phyloP scores from a whole-genome alignment of 2,329 filamentous ascomycete genomes.

The Setomelanomma holmii region DNA sequence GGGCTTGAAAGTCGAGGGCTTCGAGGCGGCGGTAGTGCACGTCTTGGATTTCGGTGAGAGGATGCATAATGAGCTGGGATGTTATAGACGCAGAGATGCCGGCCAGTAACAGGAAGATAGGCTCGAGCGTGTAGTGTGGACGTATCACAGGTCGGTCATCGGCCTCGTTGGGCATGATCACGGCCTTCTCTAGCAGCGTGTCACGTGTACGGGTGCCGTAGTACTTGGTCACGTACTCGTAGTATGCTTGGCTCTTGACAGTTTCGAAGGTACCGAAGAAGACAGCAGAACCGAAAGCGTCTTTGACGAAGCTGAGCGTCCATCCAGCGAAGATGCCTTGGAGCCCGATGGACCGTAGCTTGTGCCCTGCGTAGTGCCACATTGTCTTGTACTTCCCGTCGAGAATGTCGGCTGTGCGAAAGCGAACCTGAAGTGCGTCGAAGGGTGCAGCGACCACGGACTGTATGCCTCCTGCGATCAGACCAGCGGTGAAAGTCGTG shows the following conservation, averaged over 20 bases:
- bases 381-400: slow-evolving; percentile 68
- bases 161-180: slow-evolving; percentile 26
- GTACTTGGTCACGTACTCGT: slow-evolving; percentile 73
- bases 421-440: slow-evolving; percentile 77
- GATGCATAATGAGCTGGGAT: slow-evolving; percentile 75
- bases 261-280: slow-evolving; percentile 81
- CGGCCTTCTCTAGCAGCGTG: slow-evolving; percentile 30
- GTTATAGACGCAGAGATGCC: slow-evolving; percentile 72
- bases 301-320: slow-evolving; percentile 72
- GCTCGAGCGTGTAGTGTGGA: slow-evolving; percentile 78
- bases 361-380: slow-evolving; percentile 74
- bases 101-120: slow-evolving; percentile 72
- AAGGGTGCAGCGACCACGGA: slow-evolving; percentile 76
- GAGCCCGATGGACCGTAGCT: slow-evolving; percentile 73
- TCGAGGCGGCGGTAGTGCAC: slow-evolving; percentile 77
- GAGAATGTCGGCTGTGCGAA: slow-evolving; percentile 69
- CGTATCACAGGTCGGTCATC: slow-evolving; percentile 62
- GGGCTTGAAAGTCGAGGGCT: slow-evolving; percentile 69
- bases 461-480: slow-evolving; percentile 73
- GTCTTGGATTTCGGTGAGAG: slow-evolving; percentile 73
- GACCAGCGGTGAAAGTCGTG: slow-evolving; percentile 73
- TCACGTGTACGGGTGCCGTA: slow-evolving; percentile 58
- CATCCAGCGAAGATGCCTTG: slow-evolving; percentile 78
- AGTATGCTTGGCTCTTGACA: slow-evolving; percentile 76
- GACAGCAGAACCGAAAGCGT: slow-evolving; percentile 71